Conservation (phyloP, 75 land plant species). For the Adiantum capillusveneris region DNA sequence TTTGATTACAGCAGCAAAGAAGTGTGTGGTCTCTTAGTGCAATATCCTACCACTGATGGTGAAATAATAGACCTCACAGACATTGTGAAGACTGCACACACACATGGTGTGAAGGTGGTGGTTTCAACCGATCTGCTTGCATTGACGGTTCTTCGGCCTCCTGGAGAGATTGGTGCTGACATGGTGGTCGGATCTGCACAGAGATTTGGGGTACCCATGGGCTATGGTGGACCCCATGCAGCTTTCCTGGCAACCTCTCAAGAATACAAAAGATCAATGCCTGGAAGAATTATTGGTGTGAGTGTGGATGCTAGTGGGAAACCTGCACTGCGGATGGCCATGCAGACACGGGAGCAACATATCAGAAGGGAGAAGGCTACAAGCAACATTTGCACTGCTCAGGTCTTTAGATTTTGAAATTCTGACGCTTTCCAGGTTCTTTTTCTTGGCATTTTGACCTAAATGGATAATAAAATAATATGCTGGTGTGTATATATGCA, state of each 20-base stretch:
- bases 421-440: too few species aligned
- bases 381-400: slow-evolving; percentile 98
- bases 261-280: slow-evolving; percentile 97
- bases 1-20: slow-evolving; percentile 76
- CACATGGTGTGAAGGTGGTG: slow-evolving; percentile 94
- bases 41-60: slow-evolving; percentile 94
- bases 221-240: slow-evolving; percentile 98
- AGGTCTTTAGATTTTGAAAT: slow-evolving; percentile 29
- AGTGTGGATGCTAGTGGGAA: slow-evolving; percentile 91
- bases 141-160: slow-evolving; percentile 80
- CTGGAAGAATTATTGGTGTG: slow-evolving; percentile 93
- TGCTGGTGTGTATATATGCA: too few species aligned
- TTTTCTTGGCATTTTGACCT: too few species aligned
- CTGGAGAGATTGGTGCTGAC: slow-evolving; percentile 92
- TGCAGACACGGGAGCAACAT: slow-evolving; percentile 96
- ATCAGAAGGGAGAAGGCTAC: slow-evolving; percentile 97
- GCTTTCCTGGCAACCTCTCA: slow-evolving; percentile 96
- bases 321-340: slow-evolving; percentile 93
- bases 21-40: slow-evolving; percentile 94
- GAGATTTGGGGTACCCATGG: slow-evolving; percentile 99
- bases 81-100: slow-evolving; percentile 67
- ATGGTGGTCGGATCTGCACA: slow-evolving; percentile 96
- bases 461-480: neutral
- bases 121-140: slow-evolving; percentile 87
- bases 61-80: slow-evolving; percentile 73